Percentiles rank a stretch among this genome's conserved stretches.
Evolutionary conservation across 805 yeast genomes (phyloP).

Genomic region (Starmerella khaoyaiensis): DNA sequence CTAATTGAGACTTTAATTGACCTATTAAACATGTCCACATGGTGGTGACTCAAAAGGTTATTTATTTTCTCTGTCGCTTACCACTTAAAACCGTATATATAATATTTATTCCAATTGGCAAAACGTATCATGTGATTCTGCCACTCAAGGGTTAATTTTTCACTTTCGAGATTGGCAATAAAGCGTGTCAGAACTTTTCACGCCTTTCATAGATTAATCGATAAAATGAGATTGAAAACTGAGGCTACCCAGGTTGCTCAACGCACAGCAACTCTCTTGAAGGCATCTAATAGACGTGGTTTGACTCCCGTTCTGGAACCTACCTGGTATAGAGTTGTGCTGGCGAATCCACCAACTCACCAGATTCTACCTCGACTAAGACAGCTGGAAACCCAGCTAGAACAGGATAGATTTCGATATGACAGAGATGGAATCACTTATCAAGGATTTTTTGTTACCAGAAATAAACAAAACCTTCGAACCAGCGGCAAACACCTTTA

Average conservation of each 20-base stretch:
- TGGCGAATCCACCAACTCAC: slow-evolving; percentile 65
- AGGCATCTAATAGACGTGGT: slow-evolving; percentile 36
- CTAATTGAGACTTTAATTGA: no score
- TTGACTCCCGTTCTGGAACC: slow-evolving; percentile 48
- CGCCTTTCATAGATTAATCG: slow-evolving; percentile 5
- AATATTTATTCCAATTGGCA: no score
- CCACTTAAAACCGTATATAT: no score
- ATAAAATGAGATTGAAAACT: slow-evolving; percentile 66
- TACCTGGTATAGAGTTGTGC: slow-evolving; percentile 79
- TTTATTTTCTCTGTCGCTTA: no score
- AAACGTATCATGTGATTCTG: no score
- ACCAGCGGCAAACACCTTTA: slow-evolving; percentile 31
- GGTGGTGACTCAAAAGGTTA: no score
- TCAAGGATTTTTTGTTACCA: slow-evolving; percentile 34
- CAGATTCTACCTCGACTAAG: slow-evolving; percentile 40
- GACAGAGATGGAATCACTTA: slow-evolving; percentile 13
- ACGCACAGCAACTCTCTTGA: slow-evolving; percentile 64
- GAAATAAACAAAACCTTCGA: slow-evolving; percentile 30
- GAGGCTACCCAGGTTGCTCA: slow-evolving; percentile 65
- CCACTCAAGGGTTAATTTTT: no score
- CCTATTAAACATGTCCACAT: no score
- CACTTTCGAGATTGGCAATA: no score
- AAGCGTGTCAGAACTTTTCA: no score
- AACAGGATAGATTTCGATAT: slow-evolving; percentile 14
- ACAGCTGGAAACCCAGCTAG: slow-evolving; percentile 19